Percentiles rank a stretch among this genome's conserved stretches.
These are phyloP conservation scores for Escallonia rubra DNA, from an alignment of 129 eudicot genomes.

Conservation along the genomic window DNA sequence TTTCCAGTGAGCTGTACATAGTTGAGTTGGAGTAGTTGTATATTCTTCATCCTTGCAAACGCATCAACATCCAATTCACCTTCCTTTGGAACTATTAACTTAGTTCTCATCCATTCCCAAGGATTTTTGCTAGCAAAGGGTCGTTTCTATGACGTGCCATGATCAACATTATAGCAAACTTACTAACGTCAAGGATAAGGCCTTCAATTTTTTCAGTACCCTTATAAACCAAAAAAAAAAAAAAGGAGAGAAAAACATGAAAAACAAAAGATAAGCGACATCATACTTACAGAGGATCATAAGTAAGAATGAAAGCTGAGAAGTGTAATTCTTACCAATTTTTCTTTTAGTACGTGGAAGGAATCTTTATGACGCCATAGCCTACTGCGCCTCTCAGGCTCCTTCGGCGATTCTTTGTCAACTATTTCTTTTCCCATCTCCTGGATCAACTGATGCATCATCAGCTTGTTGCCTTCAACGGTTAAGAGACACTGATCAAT, in stretches of 20 bases:
- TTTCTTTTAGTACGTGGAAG: too few species aligned
- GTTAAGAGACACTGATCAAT: neutral
- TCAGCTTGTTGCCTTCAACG: neutral
- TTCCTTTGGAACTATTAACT: neutral
- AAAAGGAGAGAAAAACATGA: neutral
- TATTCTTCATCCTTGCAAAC: conserved; percentile 7
- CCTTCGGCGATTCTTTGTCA: too few species aligned
- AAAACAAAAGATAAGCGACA: too few species aligned
- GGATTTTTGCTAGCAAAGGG: too few species aligned
- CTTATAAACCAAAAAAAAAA: neutral
- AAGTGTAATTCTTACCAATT: neutral
- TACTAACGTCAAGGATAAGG: neutral
- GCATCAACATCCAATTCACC: neutral
- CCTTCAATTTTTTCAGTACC: neutral
- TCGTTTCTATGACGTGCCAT: too few species aligned
- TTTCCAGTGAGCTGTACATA: neutral
- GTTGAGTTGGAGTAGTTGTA: conserved; percentile 7
- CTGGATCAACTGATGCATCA: neutral
- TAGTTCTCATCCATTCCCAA: too few species aligned
- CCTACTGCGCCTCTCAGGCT: too few species aligned
- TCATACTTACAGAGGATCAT: too few species aligned
- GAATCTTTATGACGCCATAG: too few species aligned
- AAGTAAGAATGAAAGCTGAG: too few species aligned
- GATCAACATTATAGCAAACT: too few species aligned
- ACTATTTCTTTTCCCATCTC: conserved; percentile 4